Evolutionary conservation across 768 basidiomycete species (phyloP).

Genomic region (Omphalotus guepiniiformis): DNA sequence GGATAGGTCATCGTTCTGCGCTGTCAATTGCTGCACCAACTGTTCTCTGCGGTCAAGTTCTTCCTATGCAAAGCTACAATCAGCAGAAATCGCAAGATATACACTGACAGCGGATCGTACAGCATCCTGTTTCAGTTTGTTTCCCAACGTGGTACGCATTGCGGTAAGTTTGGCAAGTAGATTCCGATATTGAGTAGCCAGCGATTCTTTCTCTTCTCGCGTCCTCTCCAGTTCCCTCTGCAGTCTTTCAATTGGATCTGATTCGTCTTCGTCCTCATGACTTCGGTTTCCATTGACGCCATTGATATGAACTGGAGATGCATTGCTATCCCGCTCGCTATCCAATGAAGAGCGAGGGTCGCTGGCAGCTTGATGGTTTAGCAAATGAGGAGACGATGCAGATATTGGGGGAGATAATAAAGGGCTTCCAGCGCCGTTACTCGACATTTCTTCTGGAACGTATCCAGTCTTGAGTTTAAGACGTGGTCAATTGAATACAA

Average conservation of each 20-base stretch:
- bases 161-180: slow-evolving; percentile 85
- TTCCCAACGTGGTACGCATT: slow-evolving; percentile 91
- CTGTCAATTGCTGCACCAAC: slow-evolving; percentile 71
- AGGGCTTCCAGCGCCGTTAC: slow-evolving; percentile 9
- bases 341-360: slow-evolving; percentile 40
- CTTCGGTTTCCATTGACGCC: slow-evolving; percentile 34
- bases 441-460: not conserved
- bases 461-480: no score
- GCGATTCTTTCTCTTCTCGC: slow-evolving; percentile 82
- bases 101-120: slow-evolving; percentile 39
- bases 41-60: slow-evolving; percentile 94
- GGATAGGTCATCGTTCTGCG: slow-evolving; percentile 71
- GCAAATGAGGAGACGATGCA: slow-evolving; percentile 21
- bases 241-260: slow-evolving; percentile 54
- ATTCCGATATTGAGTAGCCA: slow-evolving; percentile 80
- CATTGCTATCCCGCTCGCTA: slow-evolving; percentile 37
- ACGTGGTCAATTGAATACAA: no score
- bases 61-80: slow-evolving; percentile 59
- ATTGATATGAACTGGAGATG: slow-evolving; percentile 26
- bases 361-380: slow-evolving; percentile 11
- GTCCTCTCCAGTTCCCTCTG: slow-evolving; percentile 74
- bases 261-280: slow-evolving; percentile 30
- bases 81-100: slow-evolving; percentile 8
- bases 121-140: slow-evolving; percentile 94
- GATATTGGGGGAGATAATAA: slow-evolving; percentile 28